Evolutionary conservation across 2,329 filamentous ascomycete species (phyloP).

Genomic region (Pyrenophora graminea): DNA sequence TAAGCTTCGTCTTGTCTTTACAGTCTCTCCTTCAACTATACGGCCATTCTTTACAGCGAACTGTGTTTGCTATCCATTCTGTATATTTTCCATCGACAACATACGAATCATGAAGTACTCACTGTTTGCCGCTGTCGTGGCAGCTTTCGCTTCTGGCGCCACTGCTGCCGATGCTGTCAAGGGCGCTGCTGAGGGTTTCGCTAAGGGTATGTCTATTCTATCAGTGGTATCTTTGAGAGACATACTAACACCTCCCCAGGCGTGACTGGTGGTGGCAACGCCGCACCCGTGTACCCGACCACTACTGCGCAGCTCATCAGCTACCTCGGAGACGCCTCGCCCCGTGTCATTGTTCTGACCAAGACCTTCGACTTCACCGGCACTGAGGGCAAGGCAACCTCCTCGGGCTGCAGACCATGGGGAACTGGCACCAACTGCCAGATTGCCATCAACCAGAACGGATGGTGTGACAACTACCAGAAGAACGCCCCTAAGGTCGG

Average conservation of each 20-base stretch:
- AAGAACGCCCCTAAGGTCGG: conserved; percentile 54
- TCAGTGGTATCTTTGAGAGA: too few species aligned
- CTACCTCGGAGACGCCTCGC: conserved; percentile 59
- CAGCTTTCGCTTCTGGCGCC: conserved; percentile 24
- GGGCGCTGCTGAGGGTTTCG: conserved; percentile 34
- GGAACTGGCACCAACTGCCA: conserved; percentile 60
- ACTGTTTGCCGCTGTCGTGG: conserved; percentile 20
- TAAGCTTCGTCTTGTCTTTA: conserved; percentile 16
- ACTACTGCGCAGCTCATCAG: conserved; percentile 58
- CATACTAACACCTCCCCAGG: conserved; percentile 7
- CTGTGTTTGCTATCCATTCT: conserved; percentile 29
- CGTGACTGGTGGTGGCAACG: conserved; percentile 31
- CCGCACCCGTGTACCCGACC: conserved; percentile 28
- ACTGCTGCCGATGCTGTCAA: conserved; percentile 30
- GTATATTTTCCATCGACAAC: conserved; percentile 11
- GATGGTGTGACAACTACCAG: conserved; percentile 63
- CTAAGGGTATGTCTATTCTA: conserved; percentile 20
- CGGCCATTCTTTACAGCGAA: conserved; percentile 16
- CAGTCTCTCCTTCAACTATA: conserved; percentile 8
- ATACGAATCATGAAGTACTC: conserved; percentile 25
- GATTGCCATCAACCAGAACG: conserved; percentile 61
- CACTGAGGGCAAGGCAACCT: conserved; percentile 58
- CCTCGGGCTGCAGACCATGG: conserved; percentile 60
- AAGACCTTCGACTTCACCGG: conserved; percentile 61
- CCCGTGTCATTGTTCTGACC: conserved; percentile 63